These are phyloP conservation scores for Rhodotorula babjevae DNA, from an alignment of 768 basidiomycete genomes.

Conservation along the genomic window DNA sequence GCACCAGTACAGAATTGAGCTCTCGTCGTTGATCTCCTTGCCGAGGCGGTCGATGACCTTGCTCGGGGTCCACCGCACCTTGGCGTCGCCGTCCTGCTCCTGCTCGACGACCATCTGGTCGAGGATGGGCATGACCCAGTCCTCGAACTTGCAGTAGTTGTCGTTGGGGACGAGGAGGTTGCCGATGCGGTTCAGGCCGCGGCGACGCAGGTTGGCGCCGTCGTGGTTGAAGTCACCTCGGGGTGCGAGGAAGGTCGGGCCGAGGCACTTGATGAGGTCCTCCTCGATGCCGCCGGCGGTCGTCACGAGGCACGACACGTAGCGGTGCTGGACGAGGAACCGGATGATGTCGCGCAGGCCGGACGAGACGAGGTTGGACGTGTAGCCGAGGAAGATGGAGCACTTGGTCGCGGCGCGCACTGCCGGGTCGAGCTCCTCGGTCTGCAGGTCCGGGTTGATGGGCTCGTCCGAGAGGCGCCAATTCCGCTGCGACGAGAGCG, in stretches of 20 bases:
- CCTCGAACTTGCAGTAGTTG: conserved; percentile 98
- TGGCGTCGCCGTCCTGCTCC: conserved; percentile 60
- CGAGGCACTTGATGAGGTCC: conserved; percentile 97
- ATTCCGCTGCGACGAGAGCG: conserved; percentile 57
- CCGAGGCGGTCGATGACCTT: conserved; percentile 86
- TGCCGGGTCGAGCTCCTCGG: conserved; percentile 59
- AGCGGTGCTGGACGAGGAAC: conserved; percentile 86
- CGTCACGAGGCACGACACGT: conserved; percentile 83
- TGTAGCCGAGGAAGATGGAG: conserved; percentile 92
- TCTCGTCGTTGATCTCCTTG: conserved; percentile 93
- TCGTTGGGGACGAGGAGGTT: conserved; percentile 95
- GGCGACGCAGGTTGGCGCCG: conserved; percentile 75
- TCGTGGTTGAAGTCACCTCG: conserved; percentile 67
- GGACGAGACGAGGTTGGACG: conserved; percentile 96
- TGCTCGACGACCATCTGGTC: conserved; percentile 88
- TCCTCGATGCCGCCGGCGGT: conserved; percentile 98
- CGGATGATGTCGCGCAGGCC: conserved; percentile 88
- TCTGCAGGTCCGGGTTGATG: conserved; percentile 59
- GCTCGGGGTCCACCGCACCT: conserved; percentile 82
- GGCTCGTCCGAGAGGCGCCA: conserved; percentile 89
- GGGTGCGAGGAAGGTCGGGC: conserved; percentile 90
- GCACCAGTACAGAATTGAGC: conserved; percentile 98
- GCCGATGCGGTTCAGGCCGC: conserved; percentile 95
- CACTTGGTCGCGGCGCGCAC: conserved; percentile 69
- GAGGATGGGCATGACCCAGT: conserved; percentile 94